A percentile compares a stretch with the other conserved stretches of the same genome.
Evolutionary conservation across 2,329 filamentous ascomycete species (phyloP).

Genomic region (Ceratocystis cacaofunesta): DNA sequence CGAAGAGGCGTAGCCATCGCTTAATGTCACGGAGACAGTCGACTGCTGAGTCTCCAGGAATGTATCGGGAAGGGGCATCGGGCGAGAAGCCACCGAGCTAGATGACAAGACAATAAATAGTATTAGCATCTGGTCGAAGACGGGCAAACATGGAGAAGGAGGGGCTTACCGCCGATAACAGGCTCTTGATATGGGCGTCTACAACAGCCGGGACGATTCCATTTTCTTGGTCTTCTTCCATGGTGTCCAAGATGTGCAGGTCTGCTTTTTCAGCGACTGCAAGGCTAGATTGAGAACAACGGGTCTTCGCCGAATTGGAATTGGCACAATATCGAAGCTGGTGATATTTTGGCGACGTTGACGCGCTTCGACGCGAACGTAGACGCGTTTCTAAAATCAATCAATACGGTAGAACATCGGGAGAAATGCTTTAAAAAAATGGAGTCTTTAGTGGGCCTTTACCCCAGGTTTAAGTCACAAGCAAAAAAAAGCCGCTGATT

Average conservation of each 20-base stretch:
- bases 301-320: not conserved
- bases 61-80: constrained; percentile 68
- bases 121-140: constrained; percentile 18
- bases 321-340: too few species aligned
- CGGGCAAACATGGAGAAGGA: not conserved
- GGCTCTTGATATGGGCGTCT: constrained; percentile 80
- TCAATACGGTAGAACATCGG: constrained; percentile 11
- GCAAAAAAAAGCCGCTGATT: constrained; percentile 15
- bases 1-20: constrained; percentile 87
- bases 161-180: constrained; percentile 71
- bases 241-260: not conserved
- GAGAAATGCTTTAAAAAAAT: not conserved
- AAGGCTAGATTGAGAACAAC: not conserved
- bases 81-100: constrained; percentile 74
- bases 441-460: not conserved
- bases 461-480: constrained; percentile 6
- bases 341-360: not conserved
- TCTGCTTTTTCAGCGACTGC: not conserved
- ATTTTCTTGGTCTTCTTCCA: constrained; percentile 21
- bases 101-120: not conserved
- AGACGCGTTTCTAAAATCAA: constrained; percentile 18
- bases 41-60: constrained; percentile 82
- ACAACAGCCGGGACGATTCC: constrained; percentile 79
- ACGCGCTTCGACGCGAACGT: constrained; percentile 16
- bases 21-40: constrained; percentile 87